Evolutionary conservation across 1,284 basidiomycete species (phyloP), one percentile per base, ranked within the genome.

Genomic region (Apiotrichum brassicae): DNA sequence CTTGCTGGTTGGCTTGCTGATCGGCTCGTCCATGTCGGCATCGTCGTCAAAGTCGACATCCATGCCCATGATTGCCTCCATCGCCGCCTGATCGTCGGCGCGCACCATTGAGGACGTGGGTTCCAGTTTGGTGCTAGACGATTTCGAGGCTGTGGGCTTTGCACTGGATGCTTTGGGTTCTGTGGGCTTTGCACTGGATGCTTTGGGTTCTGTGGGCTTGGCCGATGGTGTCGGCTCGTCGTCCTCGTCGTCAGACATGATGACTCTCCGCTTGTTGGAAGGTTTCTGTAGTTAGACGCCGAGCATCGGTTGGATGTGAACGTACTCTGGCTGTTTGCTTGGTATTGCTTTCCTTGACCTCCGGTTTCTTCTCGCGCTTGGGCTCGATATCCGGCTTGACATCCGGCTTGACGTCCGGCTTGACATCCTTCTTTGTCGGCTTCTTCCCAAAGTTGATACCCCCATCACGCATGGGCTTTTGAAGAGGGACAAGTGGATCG

Each of bases 41-140:
- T 49, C 45, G 19, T 38, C 43, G 22, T 61, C 54, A 28, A 53
- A 48, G 48, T 68, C 66, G 48, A 65, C 50, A 41, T 64, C 65
- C 68, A 69, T 70, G 6, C 51, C 57, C 64, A 69, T 65, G 63
- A 71, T 70, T 11, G 68, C 70, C 48, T 65, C 66, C 63, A 71
- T 65, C 1, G 68, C 70, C n/a, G 63, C 64, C 38, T 56, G 50
- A 43, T 71, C 70, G 19, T 64, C 64, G 8, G 55, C 61, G 11
- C 64, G 51, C 0, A 62, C 57, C 62, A 62, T 62, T 3, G 63
- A 65, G 9, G 63, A 63, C 6, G 63, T 67, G 3, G 61, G 65
- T 32, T 63, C 57, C 6, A 55, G 34, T 16, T 53, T 35, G n/a
- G 41, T 25, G 40, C 50, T 55, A 12, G 14, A n/a, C 23, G 38